A percentile compares a stretch with the other conserved stretches of the same genome.
Evolutionary conservation across 2,329 filamentous ascomycete species (phyloP).

Genomic region (Sordariomycetes sp.): DNA sequence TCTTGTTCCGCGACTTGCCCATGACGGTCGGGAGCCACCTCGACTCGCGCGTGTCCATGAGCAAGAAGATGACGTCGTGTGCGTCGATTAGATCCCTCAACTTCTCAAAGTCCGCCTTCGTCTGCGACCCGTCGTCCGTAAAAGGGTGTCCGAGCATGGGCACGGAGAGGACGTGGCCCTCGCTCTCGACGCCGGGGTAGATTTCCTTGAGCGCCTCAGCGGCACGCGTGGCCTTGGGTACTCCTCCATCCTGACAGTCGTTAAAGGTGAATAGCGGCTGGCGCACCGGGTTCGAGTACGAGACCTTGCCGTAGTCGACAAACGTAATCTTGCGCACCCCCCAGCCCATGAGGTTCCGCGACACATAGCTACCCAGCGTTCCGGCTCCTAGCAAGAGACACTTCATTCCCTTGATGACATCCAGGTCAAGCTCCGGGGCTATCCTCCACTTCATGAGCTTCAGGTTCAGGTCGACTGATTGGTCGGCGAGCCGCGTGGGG

Average conservation of each 20-base stretch:
- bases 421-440: constrained; percentile 74
- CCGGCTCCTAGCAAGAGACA: constrained; percentile 87
- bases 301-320: constrained; percentile 84
- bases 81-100: constrained; percentile 63
- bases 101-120: constrained; percentile 60
- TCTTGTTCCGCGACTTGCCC: constrained; percentile 83
- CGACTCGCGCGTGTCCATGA: constrained; percentile 93
- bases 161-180: constrained; percentile 71
- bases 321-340: constrained; percentile 92
- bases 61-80: constrained; percentile 88
- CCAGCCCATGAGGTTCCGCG: constrained; percentile 86
- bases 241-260: constrained; percentile 77
- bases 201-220: constrained; percentile 72
- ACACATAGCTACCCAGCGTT: constrained; percentile 87
- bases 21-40: constrained; percentile 94
- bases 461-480: constrained; percentile 88
- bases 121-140: constrained; percentile 49
- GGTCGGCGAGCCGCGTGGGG: constrained; percentile 72
- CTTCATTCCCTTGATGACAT: constrained; percentile 77
- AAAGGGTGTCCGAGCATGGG: constrained; percentile 94
- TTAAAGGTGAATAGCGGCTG: constrained; percentile 86
- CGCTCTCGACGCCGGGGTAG: constrained; percentile 77
- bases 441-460: constrained; percentile 99
- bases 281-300: constrained; percentile 90
- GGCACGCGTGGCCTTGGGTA: constrained; percentile 68